These are phyloP conservation scores for Zopfochytrium polystomum DNA, from an alignment of 371 early-diverging fungal genomes.

Conservation along the genomic window DNA sequence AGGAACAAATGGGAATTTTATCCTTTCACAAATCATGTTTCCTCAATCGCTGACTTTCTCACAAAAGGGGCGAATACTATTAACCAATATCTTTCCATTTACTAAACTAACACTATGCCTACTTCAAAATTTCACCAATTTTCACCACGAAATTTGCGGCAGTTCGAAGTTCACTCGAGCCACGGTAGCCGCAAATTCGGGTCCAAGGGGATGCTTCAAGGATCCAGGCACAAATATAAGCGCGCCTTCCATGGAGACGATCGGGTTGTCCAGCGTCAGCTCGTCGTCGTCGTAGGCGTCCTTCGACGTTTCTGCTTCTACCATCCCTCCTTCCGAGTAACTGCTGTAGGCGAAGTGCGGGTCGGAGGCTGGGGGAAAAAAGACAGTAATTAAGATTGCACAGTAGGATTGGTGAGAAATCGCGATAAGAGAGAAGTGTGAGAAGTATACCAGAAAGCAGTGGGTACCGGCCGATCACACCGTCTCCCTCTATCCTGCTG, in stretches of 20 bases:
- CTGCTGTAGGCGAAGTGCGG: conserved; percentile 22
- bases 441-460: conserved; percentile 8
- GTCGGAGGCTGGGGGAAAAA: conserved; percentile 1
- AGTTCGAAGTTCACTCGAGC: no score
- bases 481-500: conserved; percentile 13
- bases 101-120: no score
- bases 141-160: no score
- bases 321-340: conserved; percentile 19
- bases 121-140: no score
- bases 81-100: no score
- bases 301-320: neutral
- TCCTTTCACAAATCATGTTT: no score
- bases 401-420: neutral
- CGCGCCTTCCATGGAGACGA: conserved; percentile 17
- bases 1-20: no score
- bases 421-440: neutral
- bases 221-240: conserved; percentile 12
- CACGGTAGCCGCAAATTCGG: no score
- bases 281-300: neutral
- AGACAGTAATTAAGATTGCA: neutral
- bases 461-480: conserved; percentile 22
- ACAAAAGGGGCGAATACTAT: no score
- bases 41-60: no score
- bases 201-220: neutral
- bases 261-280: neutral